phyloP scores from a whole-genome alignment of 2,329 filamentous ascomycete genomes.

The Exophiala sp. region DNA sequence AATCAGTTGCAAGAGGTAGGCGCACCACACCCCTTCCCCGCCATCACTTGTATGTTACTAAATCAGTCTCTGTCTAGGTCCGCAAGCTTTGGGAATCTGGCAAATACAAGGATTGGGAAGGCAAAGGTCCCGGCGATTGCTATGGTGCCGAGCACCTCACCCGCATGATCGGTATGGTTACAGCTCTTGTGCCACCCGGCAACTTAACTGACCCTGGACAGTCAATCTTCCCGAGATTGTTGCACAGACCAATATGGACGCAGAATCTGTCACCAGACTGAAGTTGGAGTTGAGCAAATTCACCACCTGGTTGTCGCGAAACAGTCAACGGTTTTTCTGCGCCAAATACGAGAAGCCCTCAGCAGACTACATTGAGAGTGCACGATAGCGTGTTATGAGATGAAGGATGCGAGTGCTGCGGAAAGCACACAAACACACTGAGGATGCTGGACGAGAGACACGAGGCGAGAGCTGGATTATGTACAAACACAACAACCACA shows the following conservation, averaged over 20 bases:
- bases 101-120: slow-evolving; percentile 55
- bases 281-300: slow-evolving; percentile 85
- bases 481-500: neutral
- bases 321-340: slow-evolving; percentile 68
- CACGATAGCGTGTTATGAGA: slow-evolving; percentile 8
- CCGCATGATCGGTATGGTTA: slow-evolving; percentile 70
- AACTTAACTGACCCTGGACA: slow-evolving; percentile 35
- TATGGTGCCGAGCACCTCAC: slow-evolving; percentile 92
- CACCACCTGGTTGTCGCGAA: slow-evolving; percentile 74
- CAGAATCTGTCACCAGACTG: slow-evolving; percentile 78
- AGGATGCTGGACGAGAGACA: neutral
- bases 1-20: slow-evolving; percentile 60
- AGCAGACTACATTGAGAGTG: slow-evolving; percentile 24
- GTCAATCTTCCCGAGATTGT: slow-evolving; percentile 88
- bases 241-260: slow-evolving; percentile 96
- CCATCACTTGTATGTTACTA: neutral
- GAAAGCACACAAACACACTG: neutral
- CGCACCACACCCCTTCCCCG: neutral
- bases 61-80: slow-evolving; percentile 43
- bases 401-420: neutral
- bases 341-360: slow-evolving; percentile 41
- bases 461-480: neutral
- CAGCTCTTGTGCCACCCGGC: neutral
- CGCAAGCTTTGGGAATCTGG: slow-evolving; percentile 62
- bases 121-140: slow-evolving; percentile 68